Base-by-base conservation (phyloP, 2,329 filamentous ascomycete genomes). In the Aureobasidium leucospermi region DNA sequence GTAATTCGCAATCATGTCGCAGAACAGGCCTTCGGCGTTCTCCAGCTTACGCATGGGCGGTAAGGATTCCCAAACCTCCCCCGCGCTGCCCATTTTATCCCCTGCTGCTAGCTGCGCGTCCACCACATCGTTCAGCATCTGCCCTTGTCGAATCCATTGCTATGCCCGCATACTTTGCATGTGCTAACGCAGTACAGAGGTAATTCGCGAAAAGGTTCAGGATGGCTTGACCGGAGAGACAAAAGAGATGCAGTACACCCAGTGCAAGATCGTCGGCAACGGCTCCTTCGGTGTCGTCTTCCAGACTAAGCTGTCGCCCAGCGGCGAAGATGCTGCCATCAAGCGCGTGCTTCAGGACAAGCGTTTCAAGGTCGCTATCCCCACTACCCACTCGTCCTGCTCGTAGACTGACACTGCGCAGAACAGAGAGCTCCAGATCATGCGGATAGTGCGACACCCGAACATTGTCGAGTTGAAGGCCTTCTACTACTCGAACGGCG, bases 251-350 rank as follows among this genome's bases (percentile, higher is more conserved):
- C 90, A 96, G 74, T 99, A 99, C 76, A 97, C 94, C 60, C 94
- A 97, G 74, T 97, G 93, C 81, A 99, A 99, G 80, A 97, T 99
- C 70, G 94, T 99, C 51, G 94, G 94, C 74, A 99, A 99, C 78
- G 94, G 94, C 67, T 97, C 93, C 38, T 99, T 99, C 68, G 94
- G 94, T 65, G 93, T 99, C 53, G 94, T 99, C 65, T 99, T 99
- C 76, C 94, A 99, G 79, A 99, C 94, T 60, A 97, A 97, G 80
- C 84, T 99, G 69, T 93, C 93, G 63, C 94, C 94, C n/a, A 94
- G 89, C 64, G 93, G 93, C 65, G 94, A 99, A 76, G 94, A 99
- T 78, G 94, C 94, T 58, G 94, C 94, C 73, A 99, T 99, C 81
- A 99, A 99, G 82, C 88, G 94, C 69, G 94, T 99, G 62, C 84